phyloP scores from a whole-genome alignment of 1,284 basidiomycete genomes.

The Trametes pubescens region DNA sequence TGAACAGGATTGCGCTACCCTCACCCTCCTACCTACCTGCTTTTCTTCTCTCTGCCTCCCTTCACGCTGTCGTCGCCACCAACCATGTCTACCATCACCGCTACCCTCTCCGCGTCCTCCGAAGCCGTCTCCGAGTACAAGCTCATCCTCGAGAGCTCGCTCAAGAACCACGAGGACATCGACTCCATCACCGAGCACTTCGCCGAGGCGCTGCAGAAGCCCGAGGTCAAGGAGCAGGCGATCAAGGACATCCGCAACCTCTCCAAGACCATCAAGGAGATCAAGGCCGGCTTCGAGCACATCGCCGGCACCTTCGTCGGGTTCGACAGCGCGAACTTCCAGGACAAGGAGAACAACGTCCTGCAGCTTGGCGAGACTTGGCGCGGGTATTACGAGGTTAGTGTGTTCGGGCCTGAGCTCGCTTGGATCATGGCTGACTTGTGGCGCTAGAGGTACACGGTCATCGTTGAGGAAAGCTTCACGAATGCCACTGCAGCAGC shows the following conservation, averaged over 20 bases:
- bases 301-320: background rate
- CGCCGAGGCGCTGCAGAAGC: background rate
- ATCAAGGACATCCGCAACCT: conserved; percentile 5
- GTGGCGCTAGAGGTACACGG: conserved; percentile 3
- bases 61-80: background rate
- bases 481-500: conserved; percentile 12
- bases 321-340: conserved; percentile 6
- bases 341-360: background rate
- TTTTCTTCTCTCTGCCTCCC: background rate
- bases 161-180: background rate
- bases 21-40: background rate
- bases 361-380: background rate
- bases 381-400: background rate
- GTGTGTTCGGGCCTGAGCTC: background rate
- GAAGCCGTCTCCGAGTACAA: conserved; percentile 6
- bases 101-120: background rate
- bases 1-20: background rate
- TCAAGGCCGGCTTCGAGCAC: conserved; percentile 1
- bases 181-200: conserved; percentile 4
- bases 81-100: background rate
- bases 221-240: conserved; percentile 3
- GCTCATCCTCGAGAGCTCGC: conserved; percentile 3
- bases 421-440: background rate
- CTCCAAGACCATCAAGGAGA: conserved; percentile 2
- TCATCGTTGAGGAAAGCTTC: conserved; percentile 8